Percentiles rank a stretch among this genome's conserved stretches.
Conservation (phyloP, 1,139 yeast species). For the Hyphopichia burtonii region DNA sequence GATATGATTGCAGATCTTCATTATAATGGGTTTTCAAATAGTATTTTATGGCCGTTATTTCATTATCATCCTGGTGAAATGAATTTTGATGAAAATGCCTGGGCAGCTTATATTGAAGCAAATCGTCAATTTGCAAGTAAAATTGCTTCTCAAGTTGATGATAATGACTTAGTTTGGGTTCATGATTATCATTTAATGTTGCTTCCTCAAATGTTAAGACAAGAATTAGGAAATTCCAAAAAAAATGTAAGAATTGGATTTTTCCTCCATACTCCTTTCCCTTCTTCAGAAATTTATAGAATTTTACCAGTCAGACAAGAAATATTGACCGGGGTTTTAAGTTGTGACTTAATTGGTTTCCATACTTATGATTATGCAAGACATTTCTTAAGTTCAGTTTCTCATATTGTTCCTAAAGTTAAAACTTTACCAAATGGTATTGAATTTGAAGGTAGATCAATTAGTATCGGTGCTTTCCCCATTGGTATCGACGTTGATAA, state of each 20-base stretch:
- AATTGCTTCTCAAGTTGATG: conserved; percentile 69
- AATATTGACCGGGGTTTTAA: conserved; percentile 84
- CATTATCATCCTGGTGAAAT: conserved; percentile 99
- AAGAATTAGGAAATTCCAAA: conserved; percentile 48
- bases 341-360: conserved; percentile 94
- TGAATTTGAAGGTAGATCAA: conserved; percentile 71
- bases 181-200: conserved; percentile 98
- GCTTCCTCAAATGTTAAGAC: conserved; percentile 84
- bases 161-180: conserved; percentile 92
- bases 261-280: conserved; percentile 97
- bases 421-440: conserved; percentile 92
- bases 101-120: conserved; percentile 98
- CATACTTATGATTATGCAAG: conserved; percentile 99
- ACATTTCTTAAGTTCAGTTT: conserved; percentile 91
- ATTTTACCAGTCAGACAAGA: conserved; percentile 94
- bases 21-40: conserved; percentile 92
- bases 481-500: conserved; percentile 96
- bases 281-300: conserved; percentile 93
- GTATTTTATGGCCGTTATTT: conserved; percentile 94
- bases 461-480: conserved; percentile 94
- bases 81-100: conserved; percentile 95
- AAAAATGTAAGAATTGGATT: conserved; percentile 80
- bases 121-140: conserved; percentile 78
- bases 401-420: conserved; percentile 71
- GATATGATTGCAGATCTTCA: conserved; percentile 93